Evolutionary conservation across 1,284 basidiomycete genomes (phyloP), one percentile per base, ranked within the genome.

Genomic region (Sparassis latifolia): DNA sequence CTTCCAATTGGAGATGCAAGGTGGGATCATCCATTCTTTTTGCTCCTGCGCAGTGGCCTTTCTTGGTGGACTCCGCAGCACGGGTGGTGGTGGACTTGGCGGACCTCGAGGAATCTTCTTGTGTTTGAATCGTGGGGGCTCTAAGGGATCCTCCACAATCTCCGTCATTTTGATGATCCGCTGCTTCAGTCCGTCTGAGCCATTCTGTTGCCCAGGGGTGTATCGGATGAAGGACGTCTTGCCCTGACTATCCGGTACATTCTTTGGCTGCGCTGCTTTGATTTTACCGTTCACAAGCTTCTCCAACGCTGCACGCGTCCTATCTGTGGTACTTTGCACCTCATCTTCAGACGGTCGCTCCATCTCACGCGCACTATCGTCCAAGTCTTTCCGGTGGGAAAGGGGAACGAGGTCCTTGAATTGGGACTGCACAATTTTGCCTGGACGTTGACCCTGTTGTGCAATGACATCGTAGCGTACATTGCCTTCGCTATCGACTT

Each of bases 11-110:
- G 94, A 97, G 56, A 99, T 97, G 69, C 94, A 98, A 12, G 97
- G 97, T 3, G 97, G 97, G 50, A 99, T 98, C 94, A 97, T 97
- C 97, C 97, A 98, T 63, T 98, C 96, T 70, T 98, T 98, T 71
- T 98, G 96, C 66, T 99, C 97, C 53, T 93, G 89, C 3, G 92
- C 91, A 0, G 96, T 97, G 2, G 92, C 92, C 62, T 97, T 96
- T 50, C 97, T 79, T 4, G 97, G 97, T 2, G 97, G 97, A 72
- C 90, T 94, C 42, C 96, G 85, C 47, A 99, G 74, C 1, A 99
- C 92, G n/a, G 97, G 96, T 2, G 96, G 92, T 2, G 97, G 97
- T 0, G 97, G 96, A 62, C 92, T 95, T 1, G 92, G 94, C 9
- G 94, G 93, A 2, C 94, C 97, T 57, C 90, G 76, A 3, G 97